Base-by-base conservation (phyloP, 495 filamentous ascomycete genomes). In the Lichenothelia convexa region DNA sequence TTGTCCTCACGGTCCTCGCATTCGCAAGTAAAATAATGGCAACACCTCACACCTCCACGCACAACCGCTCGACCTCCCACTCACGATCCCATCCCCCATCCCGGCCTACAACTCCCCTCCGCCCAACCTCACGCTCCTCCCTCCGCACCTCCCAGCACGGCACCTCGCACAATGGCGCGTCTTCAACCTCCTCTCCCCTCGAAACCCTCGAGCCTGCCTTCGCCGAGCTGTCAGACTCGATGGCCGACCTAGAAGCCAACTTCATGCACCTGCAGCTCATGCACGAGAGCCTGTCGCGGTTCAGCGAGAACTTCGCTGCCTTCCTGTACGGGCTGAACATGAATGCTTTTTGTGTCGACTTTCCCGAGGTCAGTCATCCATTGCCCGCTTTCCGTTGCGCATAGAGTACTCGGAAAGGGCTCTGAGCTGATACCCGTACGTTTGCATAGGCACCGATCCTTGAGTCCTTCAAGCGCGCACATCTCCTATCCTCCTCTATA, bases 271-370 rank as follows among this genome's bases (percentile, higher is more conserved):
- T 97, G 42, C 87, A 94, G 58, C 58, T 92, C 38, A 91, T 97
- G 82, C 85, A 97, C 53, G 87, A 97, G 61, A 92, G 82, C 45
- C 50, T 97, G 55, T 75, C 83, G 27, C 71, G 89, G 6, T 97
- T 97, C 56, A 87, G 78, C 53, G 89, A 97, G 66, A 89, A 75
- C 56, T 97, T 97, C 53, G 87, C 86, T 0, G 80, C 74, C 50
- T 95, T 97, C 45, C 51, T 97, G 36, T 95, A 95, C 43, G 89
- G 89, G 3, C 51, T 97, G 55, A 94, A 95, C 46, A 91, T 97
- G 82, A 95, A 94, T 57, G 89, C 91, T 3, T 97, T 94, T 51
- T 97, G 89, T 54, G 86, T 95, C 24, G 89, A 95, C 59, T 95
- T 95, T 53, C 81, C 84, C 0, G 91, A 78, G 73, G 70, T 72